Evolutionary conservation across 495 filamentous ascomycete species (phyloP), one percentile per base, ranked within the genome.

Genomic region (Trichoderma reesei): DNA sequence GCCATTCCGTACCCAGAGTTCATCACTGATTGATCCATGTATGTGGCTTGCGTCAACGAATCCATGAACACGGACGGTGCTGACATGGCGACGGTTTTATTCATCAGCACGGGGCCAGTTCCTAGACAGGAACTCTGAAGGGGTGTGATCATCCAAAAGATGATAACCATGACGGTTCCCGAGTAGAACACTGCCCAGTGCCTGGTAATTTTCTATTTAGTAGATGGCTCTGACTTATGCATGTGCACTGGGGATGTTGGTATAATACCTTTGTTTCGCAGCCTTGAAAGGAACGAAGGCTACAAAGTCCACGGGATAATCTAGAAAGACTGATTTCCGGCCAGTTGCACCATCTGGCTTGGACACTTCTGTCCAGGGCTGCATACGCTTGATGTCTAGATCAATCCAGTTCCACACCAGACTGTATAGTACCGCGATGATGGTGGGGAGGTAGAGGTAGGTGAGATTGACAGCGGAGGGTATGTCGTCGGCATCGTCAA

Each of bases 231-330:
- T 37, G 63, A 63, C 26, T 33, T 60, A 7, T 14, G n/a, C 46
- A n/a, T 2, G 16, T 8, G 3, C 3, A 51, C 46, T 8, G 3
- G 3, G 8, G 2, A 14, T 3, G 14, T 37, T 41, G 14, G n/a
- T 20, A 8, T n/a, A n/a, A n/a, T 64, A 78, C 81, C 74, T 67
- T 41, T 66, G 59, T 34, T 64, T 69, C 1, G 75, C 46, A 1
- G 82, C 77, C 41, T 65, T 70, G 18, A 82, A 56, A 0, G 82
- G 80, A n/a, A 79, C 72, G 41, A 74, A 70, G 0, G 78, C 73
- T 3, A 83, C 51, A 59, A 82, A 82, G 20, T 79, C 78, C 37
- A 76, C 78, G 0, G 79, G 79, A 65, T 84, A 84, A 20, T 78
- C 68, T 0, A 83, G 67, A 0, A 80, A 63, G 2, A 84, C 33